Evolutionary conservation across 176 grass and related monocot genomes (phyloP), one percentile per base, ranked within the genome.

Genomic region (Themeda triandra): DNA sequence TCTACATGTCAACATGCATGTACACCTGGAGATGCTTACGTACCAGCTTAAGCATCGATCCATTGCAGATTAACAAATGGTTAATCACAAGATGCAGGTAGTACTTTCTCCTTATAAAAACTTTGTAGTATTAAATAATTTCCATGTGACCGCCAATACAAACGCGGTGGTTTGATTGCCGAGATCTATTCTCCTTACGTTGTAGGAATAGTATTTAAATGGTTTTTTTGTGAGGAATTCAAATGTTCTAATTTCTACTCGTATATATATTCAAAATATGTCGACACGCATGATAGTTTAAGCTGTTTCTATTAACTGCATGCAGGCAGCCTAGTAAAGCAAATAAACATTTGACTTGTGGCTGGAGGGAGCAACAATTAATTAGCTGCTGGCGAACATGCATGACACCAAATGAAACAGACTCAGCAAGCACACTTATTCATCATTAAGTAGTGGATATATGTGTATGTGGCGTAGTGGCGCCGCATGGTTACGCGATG

Each of bases 381-480:
- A n/a, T n/a, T n/a, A n/a, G n/a, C 3, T 19, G 5, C 19, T 12
- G 42, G 24, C 12, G 56, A 28, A 39, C 11, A 66, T 29, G 6
- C 11, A 65, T 29, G 10, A 12, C 29, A 67, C 7, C 10, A 84
- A 41, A 68, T 54, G 29, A 21, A 68, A 23, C 15, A 49, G 51
- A 8, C 2, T 14, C 67, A 56, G n/a, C 11, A 44, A n/a, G n/a
- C 32, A 23, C 6, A 63, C 54, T 63, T 0, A 11, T 44, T 63
- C n/a, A n/a, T n/a, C n/a, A n/a, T n/a, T 71, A 37, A 85, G 15
- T 48, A 63, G 45, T 35, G 39, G 66, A 6, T 29, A 29, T 11
- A 59, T 2, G 21, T 70, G 39, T 33, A n/a, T n/a, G 66, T 72
- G 83, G 75, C 75, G 25, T 63, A 63, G 75, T 36, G 84, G 39